Evolutionary conservation across 2,329 filamentous ascomycete species (phyloP).

Genomic region (Aspergillus sp.): DNA sequence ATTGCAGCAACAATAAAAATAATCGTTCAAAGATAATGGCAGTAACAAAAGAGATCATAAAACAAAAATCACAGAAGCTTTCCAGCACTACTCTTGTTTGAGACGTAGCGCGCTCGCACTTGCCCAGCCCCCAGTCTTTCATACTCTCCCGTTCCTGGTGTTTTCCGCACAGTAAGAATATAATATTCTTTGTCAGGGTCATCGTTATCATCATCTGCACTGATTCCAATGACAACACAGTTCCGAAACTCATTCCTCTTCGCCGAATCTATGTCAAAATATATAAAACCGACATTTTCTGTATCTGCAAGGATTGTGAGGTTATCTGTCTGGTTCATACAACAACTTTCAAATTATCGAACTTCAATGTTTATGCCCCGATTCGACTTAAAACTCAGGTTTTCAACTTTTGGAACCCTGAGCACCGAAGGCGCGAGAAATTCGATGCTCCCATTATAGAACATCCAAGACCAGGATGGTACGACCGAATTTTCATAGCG

Average conservation of each 20-base stretch:
- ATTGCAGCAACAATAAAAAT: neutral
- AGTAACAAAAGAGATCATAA: neutral
- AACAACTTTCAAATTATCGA: neutral
- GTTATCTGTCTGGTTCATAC: neutral
- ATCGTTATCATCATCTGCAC: neutral
- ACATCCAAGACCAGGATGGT: neutral
- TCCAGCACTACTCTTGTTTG: neutral
- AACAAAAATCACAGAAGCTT: slow-evolving; percentile 1
- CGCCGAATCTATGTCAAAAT: neutral
- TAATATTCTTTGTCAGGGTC: neutral
- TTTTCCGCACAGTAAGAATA: neutral
- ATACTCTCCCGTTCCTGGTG: neutral
- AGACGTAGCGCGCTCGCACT: neutral
- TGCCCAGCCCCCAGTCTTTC: neutral
- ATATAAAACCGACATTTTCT: neutral
- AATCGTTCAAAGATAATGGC: neutral
- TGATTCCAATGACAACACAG: neutral
- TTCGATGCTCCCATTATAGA: neutral
- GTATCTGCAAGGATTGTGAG: neutral
- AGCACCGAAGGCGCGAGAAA: neutral
- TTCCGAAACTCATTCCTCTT: neutral
- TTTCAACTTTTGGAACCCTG: neutral
- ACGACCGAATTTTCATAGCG: neutral
- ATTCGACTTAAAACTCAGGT: neutral
- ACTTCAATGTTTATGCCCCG: neutral